Base-by-base conservation (phyloP, 768 basidiomycete genomes). In the Rhizopogon vulgaris region DNA sequence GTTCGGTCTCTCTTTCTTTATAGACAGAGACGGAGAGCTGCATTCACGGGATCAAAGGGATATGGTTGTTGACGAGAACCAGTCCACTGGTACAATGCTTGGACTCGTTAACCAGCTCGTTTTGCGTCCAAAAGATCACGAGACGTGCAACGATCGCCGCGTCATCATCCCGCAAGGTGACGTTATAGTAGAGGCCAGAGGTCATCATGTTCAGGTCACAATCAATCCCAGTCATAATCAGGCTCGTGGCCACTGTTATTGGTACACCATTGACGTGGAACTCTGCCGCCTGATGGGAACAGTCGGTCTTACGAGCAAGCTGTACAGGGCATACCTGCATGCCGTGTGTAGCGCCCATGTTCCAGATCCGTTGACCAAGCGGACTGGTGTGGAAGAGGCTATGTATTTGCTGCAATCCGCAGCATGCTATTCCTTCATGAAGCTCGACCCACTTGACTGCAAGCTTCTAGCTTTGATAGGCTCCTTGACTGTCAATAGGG, bases 381-480 rank as follows among this genome's bases (percentile, higher is more conserved):
- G 69, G 10, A 74, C 72, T 0, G 78, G 78, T 9, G 65, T 67
- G 3, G 67, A 72, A 43, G 67, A 75, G 49, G 74, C 75, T 0
- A 58, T 77, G n/a, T 52, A 55, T 38, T 63, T 69, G 45, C 58
- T 76, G 34, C 49, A 49, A 17, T 72, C 71, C 2, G 69, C 74
- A 6, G 54, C 58, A 14, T 69, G 60, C 30, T 62, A 58, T 36
- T 75, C 77, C 3, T 75, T 76, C 49, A 67, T 71, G 62, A 55
- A 51, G 30, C 60, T 73, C 9, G 56, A 55, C 7, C 2, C 37
- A 4, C 52, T 55, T 5, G 68, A 73, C 30, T 27, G 58, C 8
- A 34, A 53, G n/a, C 57, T 73, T 38, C 58, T 77, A 36, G 52
- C 47, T 28, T 52, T 48, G 17, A 72, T 77, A 39, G 51, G 51